Percentiles rank a stretch among this genome's conserved stretches.
Evolutionary conservation across 306 rosid genomes (phyloP).

Genomic region (Cucumis hystrix): DNA sequence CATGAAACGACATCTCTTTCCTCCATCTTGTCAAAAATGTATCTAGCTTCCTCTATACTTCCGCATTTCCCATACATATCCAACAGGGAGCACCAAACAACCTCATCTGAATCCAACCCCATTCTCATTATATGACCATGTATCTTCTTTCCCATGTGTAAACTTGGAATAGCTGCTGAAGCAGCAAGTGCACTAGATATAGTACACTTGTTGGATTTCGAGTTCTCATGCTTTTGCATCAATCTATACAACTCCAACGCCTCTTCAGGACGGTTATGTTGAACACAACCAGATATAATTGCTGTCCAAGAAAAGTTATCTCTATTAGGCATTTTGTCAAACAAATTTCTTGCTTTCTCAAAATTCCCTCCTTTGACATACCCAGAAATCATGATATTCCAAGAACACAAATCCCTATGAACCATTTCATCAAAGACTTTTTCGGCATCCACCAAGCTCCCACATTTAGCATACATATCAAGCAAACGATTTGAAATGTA

Average conservation of each 20-base stretch:
- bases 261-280: constrained; percentile 25
- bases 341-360: constrained; percentile 36
- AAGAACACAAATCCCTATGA: constrained; percentile 49
- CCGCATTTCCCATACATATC: constrained; percentile 62
- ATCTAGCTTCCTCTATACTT: constrained; percentile 43
- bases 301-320: constrained; percentile 63
- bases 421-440: constrained; percentile 43
- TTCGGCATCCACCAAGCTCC: constrained; percentile 39
- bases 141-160: constrained; percentile 49
- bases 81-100: constrained; percentile 52
- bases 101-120: constrained; percentile 44
- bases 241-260: constrained; percentile 40
- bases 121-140: constrained; percentile 38
- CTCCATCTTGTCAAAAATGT: constrained; percentile 38
- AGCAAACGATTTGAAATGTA: constrained; percentile 39
- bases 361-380: constrained; percentile 34
- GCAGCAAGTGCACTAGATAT: constrained; percentile 46
- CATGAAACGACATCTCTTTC: constrained; percentile 43
- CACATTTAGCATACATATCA: constrained; percentile 40
- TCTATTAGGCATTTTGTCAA: constrained; percentile 48
- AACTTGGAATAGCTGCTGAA: constrained; percentile 35
- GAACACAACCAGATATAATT: constrained; percentile 36
- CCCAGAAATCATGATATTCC: constrained; percentile 58
- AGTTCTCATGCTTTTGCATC: constrained; percentile 32
- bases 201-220: constrained; percentile 33